Base-by-base conservation (phyloP, 805 yeast species). In the Monosporozyma servazzii region DNA sequence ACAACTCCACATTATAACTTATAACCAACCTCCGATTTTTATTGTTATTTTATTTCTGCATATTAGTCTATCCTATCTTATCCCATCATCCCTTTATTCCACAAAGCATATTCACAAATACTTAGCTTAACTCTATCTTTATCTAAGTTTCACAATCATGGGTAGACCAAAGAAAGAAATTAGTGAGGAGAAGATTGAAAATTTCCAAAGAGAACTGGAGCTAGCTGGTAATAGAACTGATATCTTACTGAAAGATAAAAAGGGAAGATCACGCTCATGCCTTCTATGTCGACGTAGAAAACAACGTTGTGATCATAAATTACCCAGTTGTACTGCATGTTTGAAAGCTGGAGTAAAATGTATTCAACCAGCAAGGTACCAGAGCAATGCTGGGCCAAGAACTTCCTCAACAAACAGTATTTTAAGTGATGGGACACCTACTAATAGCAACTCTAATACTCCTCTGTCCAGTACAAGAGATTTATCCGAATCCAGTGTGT, bases 311-410 rank as follows among this genome's bases (percentile, higher is more conserved):
- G 86, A 82, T 57, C 86, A 81, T 51, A 71, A 82, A 47, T 64
- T 76, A 11, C 87, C 87, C 6, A 72, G 79, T 47, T 82, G 88
- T 58, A 78, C 86, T 4, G 80, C 81, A 42, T 82, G 88, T 66
- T 67, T 81, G 50, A 80, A 80, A 58, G 82, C 86, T 1, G 81
- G 79, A 31, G 80, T 75, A 6, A 68, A 74, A 53, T 82, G 88
- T 62, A 71, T 81, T 6, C 84, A 82, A 61, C 88, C 88, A 0
- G 81, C 77, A 5, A 74, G 80, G 48, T 81, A 81, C 55, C 74
- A 17, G 13, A 51, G 33, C 39, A 30, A 48, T 10, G 13, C 51
- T 2, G 49, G 44, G 40, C 37, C 17, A 15, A 33, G 7, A 13
- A 41, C 45, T 27, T 25, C 20, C 5, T 27, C 41, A 6, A 13